These are phyloP conservation scores for Fusarium praegraminearum DNA, from an alignment of 2,329 filamentous ascomycete species.

Conservation along the genomic window DNA sequence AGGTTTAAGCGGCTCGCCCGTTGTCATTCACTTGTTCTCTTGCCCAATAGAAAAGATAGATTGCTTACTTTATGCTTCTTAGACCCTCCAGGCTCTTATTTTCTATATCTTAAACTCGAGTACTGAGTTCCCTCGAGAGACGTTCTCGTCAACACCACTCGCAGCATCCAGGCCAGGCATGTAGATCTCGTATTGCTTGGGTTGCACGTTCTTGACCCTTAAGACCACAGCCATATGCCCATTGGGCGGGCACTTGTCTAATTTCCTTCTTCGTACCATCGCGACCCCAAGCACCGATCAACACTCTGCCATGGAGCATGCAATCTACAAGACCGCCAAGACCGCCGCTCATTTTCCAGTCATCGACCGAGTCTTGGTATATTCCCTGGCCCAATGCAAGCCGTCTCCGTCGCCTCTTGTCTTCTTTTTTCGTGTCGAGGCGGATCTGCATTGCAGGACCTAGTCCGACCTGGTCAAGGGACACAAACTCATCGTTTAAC, in stretches of 20 bases:
- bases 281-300: not conserved
- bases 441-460: not conserved
- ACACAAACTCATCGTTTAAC: not conserved
- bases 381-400: not conserved
- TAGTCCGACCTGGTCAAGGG: not conserved
- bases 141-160: not conserved
- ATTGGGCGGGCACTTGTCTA: not conserved
- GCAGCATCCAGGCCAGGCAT: not conserved
- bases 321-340: not conserved
- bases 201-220: not conserved
- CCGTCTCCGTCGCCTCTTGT: not conserved
- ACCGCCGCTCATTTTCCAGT: not conserved
- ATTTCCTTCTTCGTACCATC: not conserved
- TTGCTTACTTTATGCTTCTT: too few relatives aligned
- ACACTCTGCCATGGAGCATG: conserved; percentile 3
- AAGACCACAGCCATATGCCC: not conserved
- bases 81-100: too few relatives aligned
- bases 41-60: too few relatives aligned
- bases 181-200: not conserved
- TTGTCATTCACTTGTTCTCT: too few relatives aligned
- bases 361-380: not conserved
- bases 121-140: not conserved
- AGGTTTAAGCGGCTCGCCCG: too few relatives aligned
- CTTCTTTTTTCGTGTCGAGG: not conserved
- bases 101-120: not conserved